Conservation (phyloP, 2,329 filamentous ascomycete species). For the Fusarium chuoi region DNA sequence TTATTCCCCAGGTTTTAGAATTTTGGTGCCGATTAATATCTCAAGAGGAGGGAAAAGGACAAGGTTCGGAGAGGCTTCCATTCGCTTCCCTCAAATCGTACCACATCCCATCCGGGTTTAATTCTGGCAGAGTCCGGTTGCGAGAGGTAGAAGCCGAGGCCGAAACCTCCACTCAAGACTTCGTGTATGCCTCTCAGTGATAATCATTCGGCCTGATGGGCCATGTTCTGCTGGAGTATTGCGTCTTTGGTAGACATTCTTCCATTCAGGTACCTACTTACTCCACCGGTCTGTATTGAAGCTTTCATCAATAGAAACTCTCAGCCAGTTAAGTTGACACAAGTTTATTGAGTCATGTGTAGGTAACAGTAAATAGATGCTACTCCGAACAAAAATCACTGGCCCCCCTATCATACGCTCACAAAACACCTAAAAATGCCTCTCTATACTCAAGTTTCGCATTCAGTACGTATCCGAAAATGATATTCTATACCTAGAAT, state of each 20-base stretch:
- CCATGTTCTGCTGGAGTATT: not conserved
- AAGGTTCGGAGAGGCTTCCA: slow-evolving; percentile 18
- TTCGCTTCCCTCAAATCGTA: slow-evolving; percentile 26
- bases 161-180: slow-evolving; percentile 15
- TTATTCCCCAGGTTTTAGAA: slow-evolving; percentile 29
- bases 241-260: not conserved
- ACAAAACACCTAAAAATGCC: too few species aligned
- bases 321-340: not conserved
- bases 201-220: not conserved
- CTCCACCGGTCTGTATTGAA: not conserved
- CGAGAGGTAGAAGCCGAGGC: not conserved
- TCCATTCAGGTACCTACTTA: not conserved
- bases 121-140: slow-evolving; percentile 9
- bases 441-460: not conserved
- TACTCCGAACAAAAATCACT: too few species aligned
- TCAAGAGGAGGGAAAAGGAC: not conserved
- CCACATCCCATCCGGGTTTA: slow-evolving; percentile 13
- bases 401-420: too few species aligned
- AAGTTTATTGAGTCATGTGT: too few species aligned
- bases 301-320: not conserved
- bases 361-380: too few species aligned
- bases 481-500: not conserved
- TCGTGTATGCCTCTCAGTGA: not conserved
- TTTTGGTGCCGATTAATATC: slow-evolving; percentile 2
- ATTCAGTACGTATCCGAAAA: not conserved